Percentiles rank a stretch among this genome's conserved stretches.
These are phyloP conservation scores for Annulohypoxylon stygium DNA, from an alignment of 495 filamentous ascomycete species.

Conservation along the genomic window DNA sequence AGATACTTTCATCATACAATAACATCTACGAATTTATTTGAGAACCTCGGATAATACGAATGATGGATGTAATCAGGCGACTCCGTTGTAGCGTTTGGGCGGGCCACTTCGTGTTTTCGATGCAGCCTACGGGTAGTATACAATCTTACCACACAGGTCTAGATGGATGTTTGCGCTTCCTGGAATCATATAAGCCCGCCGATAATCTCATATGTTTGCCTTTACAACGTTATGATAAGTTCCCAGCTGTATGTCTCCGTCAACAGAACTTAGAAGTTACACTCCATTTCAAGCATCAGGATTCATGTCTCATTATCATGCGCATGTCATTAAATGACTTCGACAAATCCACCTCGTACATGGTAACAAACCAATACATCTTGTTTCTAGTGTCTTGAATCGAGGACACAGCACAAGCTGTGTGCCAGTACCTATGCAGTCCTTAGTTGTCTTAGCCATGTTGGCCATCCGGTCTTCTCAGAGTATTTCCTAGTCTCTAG, in stretches of 20 bases:
- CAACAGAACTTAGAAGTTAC: slow-evolving; percentile 18
- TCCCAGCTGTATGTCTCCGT: not conserved
- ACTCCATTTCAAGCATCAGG: slow-evolving; percentile 16
- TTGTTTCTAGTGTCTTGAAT: not conserved
- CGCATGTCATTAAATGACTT: slow-evolving; percentile 16
- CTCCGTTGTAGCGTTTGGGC: too few species aligned
- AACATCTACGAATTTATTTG: too few species aligned
- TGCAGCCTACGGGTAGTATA: too few species aligned
- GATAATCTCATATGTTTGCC: not conserved
- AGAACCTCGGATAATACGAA: too few species aligned
- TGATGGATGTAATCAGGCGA: too few species aligned
- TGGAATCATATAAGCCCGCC: not conserved
- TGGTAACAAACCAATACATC: not conserved
- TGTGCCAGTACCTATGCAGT: not conserved
- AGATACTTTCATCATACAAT: too few species aligned
- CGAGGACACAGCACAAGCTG: not conserved
- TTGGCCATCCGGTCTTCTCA: not conserved
- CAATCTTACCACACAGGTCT: too few species aligned
- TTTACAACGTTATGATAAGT: not conserved
- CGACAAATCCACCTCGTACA: slow-evolving; percentile 10
- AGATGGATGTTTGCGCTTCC: too few species aligned
- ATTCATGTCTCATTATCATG: slow-evolving; percentile 27
- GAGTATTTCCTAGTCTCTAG: not conserved
- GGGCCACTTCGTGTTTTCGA: too few species aligned
- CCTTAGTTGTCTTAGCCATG: not conserved